Base-by-base conservation (phyloP, 306 rosid species). In the Fragaria ananassa region DNA sequence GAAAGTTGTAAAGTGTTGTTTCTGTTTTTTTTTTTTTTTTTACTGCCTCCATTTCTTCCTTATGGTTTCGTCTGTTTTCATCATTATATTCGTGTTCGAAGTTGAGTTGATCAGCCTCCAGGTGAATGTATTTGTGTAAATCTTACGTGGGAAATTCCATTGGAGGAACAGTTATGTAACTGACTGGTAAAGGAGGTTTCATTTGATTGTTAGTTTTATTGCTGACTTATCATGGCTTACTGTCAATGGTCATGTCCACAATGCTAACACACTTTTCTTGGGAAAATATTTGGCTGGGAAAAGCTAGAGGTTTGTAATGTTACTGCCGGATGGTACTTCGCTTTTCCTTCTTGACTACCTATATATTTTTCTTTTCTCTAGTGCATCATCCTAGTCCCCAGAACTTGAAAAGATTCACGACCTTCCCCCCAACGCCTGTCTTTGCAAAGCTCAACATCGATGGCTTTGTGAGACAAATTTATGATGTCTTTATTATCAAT, bases 1-100 rank as follows among this genome's bases (percentile, higher is more conserved):
- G 71, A 82, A 83, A 83, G 73, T 80, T 80, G 90, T 89, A 85
- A 75, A 85, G 80, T 76, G 54, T 84, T 72, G 39, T 13, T 75
- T 35, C 31, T 18, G 1, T 62, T 29, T 18, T 2, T 70, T 68
- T 56, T 62, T 29, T 18, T 2, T 70, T 68, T 56, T 41, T 19
- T 39, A 27, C 42, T 15, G 18, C 25, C 60, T 21, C 8, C 23
- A 54, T 47, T 74, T 57, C 11, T 41, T 49, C 2, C 27, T 11
- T 19, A 44, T 72, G 5, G 41, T 8, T 23, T 60, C 41, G 15
- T 5, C n/a, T 2, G 23, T 46, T 15, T 45, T 50, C 50, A n/a
- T 75, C 10, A 63, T 49, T 25, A 64, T 71, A 27, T 47, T 68
- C 60, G 73, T 74, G 68, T 62, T 51, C 5, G 4, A 1, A 34